Conservation (phyloP, 176 grass and related monocot species). For the Otatea glauca region DNA sequence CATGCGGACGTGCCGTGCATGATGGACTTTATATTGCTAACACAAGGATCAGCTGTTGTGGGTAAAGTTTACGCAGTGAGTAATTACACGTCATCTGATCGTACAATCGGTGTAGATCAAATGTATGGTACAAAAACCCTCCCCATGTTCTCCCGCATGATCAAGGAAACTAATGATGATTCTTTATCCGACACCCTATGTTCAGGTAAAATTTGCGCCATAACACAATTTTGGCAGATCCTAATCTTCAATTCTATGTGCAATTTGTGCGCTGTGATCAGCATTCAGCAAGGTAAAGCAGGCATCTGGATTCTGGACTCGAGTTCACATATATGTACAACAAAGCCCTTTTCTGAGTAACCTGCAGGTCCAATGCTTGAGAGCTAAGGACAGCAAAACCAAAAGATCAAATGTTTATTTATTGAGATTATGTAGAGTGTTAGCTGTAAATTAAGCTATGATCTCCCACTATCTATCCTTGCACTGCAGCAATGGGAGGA, state of each 20-base stretch:
- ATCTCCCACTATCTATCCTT: not conserved
- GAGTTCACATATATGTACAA: not conserved
- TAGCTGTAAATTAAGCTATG: not conserved
- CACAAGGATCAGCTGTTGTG: not conserved
- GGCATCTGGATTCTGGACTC: not conserved
- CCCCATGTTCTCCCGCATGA: not conserved
- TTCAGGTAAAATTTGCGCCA: not conserved
- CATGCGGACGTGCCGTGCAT: no score
- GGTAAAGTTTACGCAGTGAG: not conserved
- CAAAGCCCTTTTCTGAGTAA: slow-evolving; percentile 12
- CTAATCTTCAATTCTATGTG: not conserved
- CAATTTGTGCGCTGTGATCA: not conserved
- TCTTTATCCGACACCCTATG: not conserved
- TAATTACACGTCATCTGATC: not conserved
- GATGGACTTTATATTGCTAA: no score
- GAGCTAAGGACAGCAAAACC: not conserved
- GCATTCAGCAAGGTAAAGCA: not conserved
- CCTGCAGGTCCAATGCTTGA: not conserved
- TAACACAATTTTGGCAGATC: not conserved
- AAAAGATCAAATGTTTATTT: not conserved
- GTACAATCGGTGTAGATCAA: not conserved
- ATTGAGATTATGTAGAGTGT: not conserved
- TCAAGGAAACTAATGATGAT: not conserved
- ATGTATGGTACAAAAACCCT: not conserved
- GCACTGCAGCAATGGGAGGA: slow-evolving; percentile 24